Percentiles rank a stretch among this genome's conserved stretches.
Conservation (phyloP, 164 flowering plant species). For the Liriodendron chinense region DNA sequence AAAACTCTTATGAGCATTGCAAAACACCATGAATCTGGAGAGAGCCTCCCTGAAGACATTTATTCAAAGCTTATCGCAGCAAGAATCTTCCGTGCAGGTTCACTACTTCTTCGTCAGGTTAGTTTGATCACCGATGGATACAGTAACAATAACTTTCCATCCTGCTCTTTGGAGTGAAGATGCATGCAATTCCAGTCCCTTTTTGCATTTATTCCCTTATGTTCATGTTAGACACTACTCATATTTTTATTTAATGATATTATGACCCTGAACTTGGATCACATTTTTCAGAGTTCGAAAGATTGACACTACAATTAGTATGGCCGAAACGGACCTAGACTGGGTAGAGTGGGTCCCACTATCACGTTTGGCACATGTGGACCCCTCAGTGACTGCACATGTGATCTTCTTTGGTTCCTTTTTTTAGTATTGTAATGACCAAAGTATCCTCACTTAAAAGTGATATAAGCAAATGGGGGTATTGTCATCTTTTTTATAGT, state of each 20-base stretch:
- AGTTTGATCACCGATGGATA: constrained; percentile 2
- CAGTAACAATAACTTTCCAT: not conserved
- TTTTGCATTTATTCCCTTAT: not conserved
- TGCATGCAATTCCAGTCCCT: not conserved
- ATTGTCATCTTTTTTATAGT: no score
- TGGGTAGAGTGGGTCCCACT: no score
- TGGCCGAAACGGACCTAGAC: no score
- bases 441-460: no score
- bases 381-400: no score
- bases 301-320: no score
- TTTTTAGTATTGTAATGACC: no score
- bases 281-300: no score
- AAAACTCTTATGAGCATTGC: constrained; percentile 93
- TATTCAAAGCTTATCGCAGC: constrained; percentile 87
- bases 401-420: no score
- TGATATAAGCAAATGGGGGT: no score
- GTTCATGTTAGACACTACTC: not conserved
- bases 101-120: constrained; percentile 91
- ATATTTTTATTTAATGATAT: not conserved
- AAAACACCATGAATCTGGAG: constrained; percentile 95
- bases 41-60: constrained; percentile 82
- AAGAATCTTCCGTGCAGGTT: constrained; percentile 91
- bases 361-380: no score
- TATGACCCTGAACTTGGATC: not conserved
- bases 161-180: not conserved